Evolutionary conservation across 2,329 filamentous ascomycete species (phyloP).

Genomic region (Penicillium sp.): DNA sequence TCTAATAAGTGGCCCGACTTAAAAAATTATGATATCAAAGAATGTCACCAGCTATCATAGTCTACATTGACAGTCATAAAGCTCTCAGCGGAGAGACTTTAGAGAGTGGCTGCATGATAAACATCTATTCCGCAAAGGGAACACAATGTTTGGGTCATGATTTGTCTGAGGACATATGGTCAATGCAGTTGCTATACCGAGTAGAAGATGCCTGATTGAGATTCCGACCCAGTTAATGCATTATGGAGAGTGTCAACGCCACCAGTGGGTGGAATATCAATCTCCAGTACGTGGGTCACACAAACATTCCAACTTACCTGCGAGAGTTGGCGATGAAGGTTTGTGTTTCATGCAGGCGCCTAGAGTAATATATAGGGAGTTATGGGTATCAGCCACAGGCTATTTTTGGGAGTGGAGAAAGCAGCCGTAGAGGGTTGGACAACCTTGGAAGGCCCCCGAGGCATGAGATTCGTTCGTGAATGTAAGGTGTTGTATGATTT

Average conservation of each 20-base stretch:
- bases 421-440: neutral
- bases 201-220: neutral
- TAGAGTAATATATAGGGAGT: neutral
- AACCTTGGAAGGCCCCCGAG: neutral
- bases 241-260: neutral
- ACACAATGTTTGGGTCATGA: neutral
- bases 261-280: neutral
- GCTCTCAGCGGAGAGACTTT: neutral
- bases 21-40: neutral
- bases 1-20: neutral
- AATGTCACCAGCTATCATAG: neutral
- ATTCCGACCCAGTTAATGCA: neutral
- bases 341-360: neutral
- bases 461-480: neutral
- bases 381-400: neutral
- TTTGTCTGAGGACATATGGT: neutral
- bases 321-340: neutral
- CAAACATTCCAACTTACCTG: neutral
- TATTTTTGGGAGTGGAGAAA: slow-evolving; percentile 9
- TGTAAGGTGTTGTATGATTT: neutral
- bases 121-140: neutral
- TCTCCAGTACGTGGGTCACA: neutral
- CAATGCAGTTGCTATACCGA: neutral
- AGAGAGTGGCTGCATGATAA: neutral
- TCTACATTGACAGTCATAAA: neutral